Evolutionary conservation across 2,329 filamentous ascomycete genomes (phyloP).

Genomic region (Pleurostoma richardsiae): DNA sequence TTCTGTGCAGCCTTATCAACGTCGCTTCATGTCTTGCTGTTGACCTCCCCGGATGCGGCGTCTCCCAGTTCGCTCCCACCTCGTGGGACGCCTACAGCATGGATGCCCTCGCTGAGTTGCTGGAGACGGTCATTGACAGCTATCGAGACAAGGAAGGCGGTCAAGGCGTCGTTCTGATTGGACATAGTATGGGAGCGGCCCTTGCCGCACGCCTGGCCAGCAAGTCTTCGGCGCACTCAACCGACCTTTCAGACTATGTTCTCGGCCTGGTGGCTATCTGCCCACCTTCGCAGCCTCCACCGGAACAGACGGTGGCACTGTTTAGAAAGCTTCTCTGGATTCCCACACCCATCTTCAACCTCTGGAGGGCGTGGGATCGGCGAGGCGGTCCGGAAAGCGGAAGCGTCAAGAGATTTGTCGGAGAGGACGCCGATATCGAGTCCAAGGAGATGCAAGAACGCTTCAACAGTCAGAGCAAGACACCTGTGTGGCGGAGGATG

Average conservation of each 20-base stretch:
- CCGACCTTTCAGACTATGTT: slow-evolving; percentile 57
- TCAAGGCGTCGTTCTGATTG: slow-evolving; percentile 75
- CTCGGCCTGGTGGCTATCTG: slow-evolving; percentile 77
- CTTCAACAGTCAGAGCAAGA: slow-evolving; percentile 80
- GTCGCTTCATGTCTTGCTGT: slow-evolving; percentile 80
- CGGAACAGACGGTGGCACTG: slow-evolving; percentile 41
- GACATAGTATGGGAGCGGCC: slow-evolving; percentile 86
- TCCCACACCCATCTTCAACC: slow-evolving; percentile 67
- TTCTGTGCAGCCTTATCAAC: slow-evolving; percentile 77
- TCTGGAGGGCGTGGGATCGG: slow-evolving; percentile 74
- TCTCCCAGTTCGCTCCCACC: slow-evolving; percentile 67
- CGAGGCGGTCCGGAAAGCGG: slow-evolving; percentile 71
- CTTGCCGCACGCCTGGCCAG: slow-evolving; percentile 66
- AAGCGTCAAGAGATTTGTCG: slow-evolving; percentile 76
- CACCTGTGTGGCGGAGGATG: slow-evolving; percentile 79
- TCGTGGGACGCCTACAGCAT: slow-evolving; percentile 75
- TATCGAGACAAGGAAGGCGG: slow-evolving; percentile 59
- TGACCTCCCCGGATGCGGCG: slow-evolving; percentile 85
- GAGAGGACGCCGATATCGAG: slow-evolving; percentile 58
- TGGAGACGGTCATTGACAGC: slow-evolving; percentile 69
- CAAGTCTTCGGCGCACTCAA: slow-evolving; percentile 37
- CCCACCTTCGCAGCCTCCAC: slow-evolving; percentile 62
- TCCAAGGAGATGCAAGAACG: slow-evolving; percentile 63
- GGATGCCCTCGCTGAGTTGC: slow-evolving; percentile 68
- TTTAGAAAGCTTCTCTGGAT: slow-evolving; percentile 59